These are phyloP conservation scores for Ustilago curta DNA, from an alignment of 1,284 basidiomycete species.

Conservation along the genomic window DNA sequence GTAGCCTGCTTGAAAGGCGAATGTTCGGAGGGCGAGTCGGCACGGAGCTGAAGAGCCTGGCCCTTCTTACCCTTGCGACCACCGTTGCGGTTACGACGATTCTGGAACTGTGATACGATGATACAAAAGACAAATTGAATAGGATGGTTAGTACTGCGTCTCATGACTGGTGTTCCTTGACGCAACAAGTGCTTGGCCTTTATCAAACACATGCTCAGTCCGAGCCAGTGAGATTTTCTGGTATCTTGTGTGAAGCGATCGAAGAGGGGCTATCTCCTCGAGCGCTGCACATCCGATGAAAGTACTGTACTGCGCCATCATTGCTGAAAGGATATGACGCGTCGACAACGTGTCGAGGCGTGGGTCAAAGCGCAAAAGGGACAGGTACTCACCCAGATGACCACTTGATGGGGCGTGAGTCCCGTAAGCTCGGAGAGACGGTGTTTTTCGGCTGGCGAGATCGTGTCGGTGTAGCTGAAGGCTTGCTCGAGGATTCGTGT, in stretches of 20 bases:
- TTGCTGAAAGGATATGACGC: background rate
- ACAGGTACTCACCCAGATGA: constrained; percentile 66
- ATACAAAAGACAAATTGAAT: background rate
- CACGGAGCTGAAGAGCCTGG: background rate
- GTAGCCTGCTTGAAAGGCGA: background rate
- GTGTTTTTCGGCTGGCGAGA: constrained; percentile 65
- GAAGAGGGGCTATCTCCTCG: background rate
- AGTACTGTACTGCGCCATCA: background rate
- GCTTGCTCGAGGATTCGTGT: constrained; percentile 60
- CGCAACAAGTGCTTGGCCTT: background rate
- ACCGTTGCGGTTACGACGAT: constrained; percentile 53
- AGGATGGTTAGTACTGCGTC: background rate
- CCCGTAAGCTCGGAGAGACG: constrained; percentile 61
- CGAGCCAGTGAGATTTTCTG: too few relatives aligned
- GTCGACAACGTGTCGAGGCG: constrained; percentile 3
- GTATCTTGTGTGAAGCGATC: background rate
- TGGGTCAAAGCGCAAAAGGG: background rate
- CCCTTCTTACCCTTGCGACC: constrained; percentile 39
- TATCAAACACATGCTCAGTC: too few relatives aligned
- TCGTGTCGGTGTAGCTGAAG: constrained; percentile 61
- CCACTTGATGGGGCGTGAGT: constrained; percentile 65
- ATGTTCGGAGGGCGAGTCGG: background rate
- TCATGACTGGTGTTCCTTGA: background rate
- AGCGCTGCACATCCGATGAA: background rate
- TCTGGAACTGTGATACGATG: constrained; percentile 51